Base-by-base conservation (phyloP, 2,329 filamentous ascomycete genomes). In the Fusarium ambrosium region DNA sequence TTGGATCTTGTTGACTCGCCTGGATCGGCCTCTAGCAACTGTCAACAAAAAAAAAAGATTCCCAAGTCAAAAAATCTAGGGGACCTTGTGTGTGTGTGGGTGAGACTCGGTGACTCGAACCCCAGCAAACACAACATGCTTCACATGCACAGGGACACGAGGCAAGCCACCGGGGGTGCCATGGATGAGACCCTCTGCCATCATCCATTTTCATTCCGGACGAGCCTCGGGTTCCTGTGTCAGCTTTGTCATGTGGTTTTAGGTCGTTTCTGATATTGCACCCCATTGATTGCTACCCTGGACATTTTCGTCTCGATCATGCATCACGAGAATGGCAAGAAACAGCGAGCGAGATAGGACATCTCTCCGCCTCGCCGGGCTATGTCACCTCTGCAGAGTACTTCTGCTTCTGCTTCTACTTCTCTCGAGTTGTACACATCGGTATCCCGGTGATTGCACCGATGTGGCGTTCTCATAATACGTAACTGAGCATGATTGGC, bases 1-100 rank as follows among this genome's bases (percentile, higher is more conserved):
- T 53, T 58, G 66, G 70, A 75, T 70, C 72, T 73, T 75, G 72
- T 75, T 75, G 72, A 63, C 69, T 69, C 59, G 65, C 51, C 71
- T 74, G 43, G 68, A 69, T 74, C 43, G 59, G 72, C 41, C 51
- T 75, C 43, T 45, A 60, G 36, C 58, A 43, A 68, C 65, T 61
- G 62, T 65, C 72, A 74, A 74, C 72, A 70, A 74, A 74, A 53
- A 51, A 45, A 51, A 51, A 27, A 45, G 1, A 29, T 29, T 4
- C 27, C 3, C 9, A 43, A 43, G 39, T 18, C 18, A 11, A 14
- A 48, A 53, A 48, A 29, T 20, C 36, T 62, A 67, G 68, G 64
- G 63, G 62, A 71, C 71, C 51, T 56, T 56, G 45, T 55, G 62
- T 14, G 53, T 56, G 45, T 55, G 71, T 58, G 61, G 43, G 45